phyloP scores from a whole-genome alignment of 768 basidiomycete species.

The Podaxis sp. region DNA sequence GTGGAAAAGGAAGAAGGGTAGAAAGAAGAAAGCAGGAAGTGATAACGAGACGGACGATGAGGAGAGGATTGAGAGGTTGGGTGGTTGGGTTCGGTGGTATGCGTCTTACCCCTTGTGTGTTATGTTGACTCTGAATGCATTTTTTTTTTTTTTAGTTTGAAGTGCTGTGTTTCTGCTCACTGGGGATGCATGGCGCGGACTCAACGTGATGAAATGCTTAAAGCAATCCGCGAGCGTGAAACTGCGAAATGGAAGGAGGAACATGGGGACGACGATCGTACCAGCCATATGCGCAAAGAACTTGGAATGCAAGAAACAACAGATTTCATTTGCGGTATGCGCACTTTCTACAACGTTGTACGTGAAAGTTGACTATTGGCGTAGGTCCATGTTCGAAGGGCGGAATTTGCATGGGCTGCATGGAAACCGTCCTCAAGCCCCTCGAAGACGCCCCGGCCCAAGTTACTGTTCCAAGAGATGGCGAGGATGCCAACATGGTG shows the following conservation, averaged over 20 bases:
- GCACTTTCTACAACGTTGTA: neutral
- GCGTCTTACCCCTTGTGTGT: conserved; percentile 21
- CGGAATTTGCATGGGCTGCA: conserved; percentile 77
- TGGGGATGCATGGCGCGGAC: conserved; percentile 70
- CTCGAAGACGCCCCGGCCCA: conserved; percentile 8
- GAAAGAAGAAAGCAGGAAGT: conserved; percentile 39
- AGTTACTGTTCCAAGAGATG: neutral
- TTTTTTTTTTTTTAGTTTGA: conserved; percentile 47
- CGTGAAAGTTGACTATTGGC: conserved; percentile 2
- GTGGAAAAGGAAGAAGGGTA: conserved; percentile 36
- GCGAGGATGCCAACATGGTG: conserved; percentile 35
- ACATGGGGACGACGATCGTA: conserved; percentile 23
- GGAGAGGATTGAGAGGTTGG: conserved; percentile 48
- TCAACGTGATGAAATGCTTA: conserved; percentile 73
- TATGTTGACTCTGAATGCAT: neutral
- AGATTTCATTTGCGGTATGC: conserved; percentile 71
- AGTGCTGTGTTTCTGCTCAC: conserved; percentile 75
- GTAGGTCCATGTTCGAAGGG: conserved; percentile 66
- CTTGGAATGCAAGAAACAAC: conserved; percentile 61
- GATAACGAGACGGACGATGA: conserved; percentile 55
- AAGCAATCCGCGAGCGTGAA: conserved; percentile 59
- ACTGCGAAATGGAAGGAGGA: conserved; percentile 36
- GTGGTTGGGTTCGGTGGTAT: conserved; percentile 87
- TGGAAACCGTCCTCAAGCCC: conserved; percentile 51
- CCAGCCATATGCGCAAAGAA: conserved; percentile 39